Evolutionary conservation across 2,329 filamentous ascomycete genomes (phyloP).

Genomic region (Exophiala bonariae): DNA sequence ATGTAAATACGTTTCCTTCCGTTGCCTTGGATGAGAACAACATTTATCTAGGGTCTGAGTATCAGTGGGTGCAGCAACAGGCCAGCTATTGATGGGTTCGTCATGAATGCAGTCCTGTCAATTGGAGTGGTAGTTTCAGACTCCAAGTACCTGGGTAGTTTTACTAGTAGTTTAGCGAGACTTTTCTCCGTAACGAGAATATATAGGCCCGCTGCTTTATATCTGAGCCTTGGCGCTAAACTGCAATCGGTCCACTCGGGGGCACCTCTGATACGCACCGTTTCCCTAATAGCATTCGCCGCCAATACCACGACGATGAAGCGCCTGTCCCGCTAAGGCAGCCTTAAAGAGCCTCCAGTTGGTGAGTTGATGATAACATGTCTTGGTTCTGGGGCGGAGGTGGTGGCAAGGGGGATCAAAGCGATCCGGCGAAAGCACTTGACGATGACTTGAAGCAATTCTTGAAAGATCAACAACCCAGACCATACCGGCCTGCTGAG

Average conservation of each 20-base stretch:
- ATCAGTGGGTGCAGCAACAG: too few relatives aligned
- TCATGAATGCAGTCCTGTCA: too few relatives aligned
- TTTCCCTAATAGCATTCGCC: not conserved
- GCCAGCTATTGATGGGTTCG: too few relatives aligned
- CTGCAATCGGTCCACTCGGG: not conserved
- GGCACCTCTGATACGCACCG: not conserved
- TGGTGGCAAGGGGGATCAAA: constrained; percentile 41
- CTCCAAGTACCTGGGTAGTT: too few relatives aligned
- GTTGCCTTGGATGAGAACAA: too few relatives aligned
- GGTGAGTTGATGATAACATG: constrained; percentile 42
- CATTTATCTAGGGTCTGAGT: too few relatives aligned
- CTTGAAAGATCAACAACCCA: constrained; percentile 76
- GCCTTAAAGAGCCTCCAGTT: not conserved
- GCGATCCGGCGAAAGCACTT: constrained; percentile 71
- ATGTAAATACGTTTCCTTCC: too few relatives aligned
- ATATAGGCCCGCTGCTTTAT: too few relatives aligned
- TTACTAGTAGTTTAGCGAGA: too few relatives aligned
- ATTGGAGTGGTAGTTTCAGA: too few relatives aligned
- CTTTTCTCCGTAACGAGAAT: too few relatives aligned
- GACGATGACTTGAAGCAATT: constrained; percentile 83
- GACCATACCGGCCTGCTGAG: constrained; percentile 58
- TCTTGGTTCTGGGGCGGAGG: constrained; percentile 64
- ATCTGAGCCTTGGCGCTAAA: not conserved
- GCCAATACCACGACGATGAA: not conserved
- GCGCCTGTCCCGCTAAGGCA: not conserved